Base-by-base conservation (phyloP, 2,329 filamentous ascomycete genomes). In the Verticillium albo-atrum region DNA sequence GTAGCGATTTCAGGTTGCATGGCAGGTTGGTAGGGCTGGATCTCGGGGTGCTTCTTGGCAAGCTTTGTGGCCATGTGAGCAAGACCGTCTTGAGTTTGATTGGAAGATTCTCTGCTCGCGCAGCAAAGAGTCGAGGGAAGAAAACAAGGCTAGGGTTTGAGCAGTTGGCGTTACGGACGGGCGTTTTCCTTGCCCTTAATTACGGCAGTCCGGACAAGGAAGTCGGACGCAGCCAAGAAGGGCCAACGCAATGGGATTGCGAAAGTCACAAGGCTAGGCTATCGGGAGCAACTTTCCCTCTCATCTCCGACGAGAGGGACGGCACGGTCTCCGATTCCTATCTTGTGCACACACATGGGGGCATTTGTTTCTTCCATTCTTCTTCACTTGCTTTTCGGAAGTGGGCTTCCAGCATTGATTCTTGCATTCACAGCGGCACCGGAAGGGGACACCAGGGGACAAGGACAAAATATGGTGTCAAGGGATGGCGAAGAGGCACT, bases 101-200 rank as follows among this genome's bases (percentile, higher is more conserved):
- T 62, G 59, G 55, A 62, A 62, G 58, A 51, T 57, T 61, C 30
- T 28, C 53, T 59, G 59, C 60, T 52, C 54, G 27, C 34, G 20
- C 52, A 30, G 30, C 27, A 47, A 47, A 23, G 32, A 55, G 42
- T 20, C 9, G 50, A 27, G 32, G 27, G 55, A 32, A 57, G 30
- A 26, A 20, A 51, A 52, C n/a, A 35, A 32, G 37, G 57, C 12
- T 14, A 26, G 14, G 15, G 17, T 47, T 51, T 30, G 15, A 28
- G 26, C 30, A 35, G 30, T 20, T 53, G 54, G 42, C 30, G 32
- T 52, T 52, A 32, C 15, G 53, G 30, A 26, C 12, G 34, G 53
- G 35, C 20, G 26, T 60, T 50, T 54, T 53, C 34, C 32, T 54
- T 32, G n/a, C n/a, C 26, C 15, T 28, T 42, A 14, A 57, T 47